phyloP scores from a whole-genome alignment of 1,284 basidiomycete species.

The Salmacisia buchloeana region DNA sequence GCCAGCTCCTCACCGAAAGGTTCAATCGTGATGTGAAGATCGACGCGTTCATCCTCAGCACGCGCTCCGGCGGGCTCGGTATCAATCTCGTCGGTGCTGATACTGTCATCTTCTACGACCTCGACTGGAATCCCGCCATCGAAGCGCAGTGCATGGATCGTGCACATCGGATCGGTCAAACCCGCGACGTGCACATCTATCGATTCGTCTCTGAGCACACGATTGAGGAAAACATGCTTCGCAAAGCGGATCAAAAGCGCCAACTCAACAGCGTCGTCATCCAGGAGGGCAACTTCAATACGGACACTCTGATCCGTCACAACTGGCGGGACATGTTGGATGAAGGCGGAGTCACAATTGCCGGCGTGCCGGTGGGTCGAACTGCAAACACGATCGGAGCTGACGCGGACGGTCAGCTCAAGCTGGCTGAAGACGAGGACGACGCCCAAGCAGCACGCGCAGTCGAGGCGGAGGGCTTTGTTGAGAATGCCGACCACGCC shows the following conservation, averaged over 20 bases:
- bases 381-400: conserved; percentile 44
- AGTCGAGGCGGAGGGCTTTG: conserved; percentile 74
- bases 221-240: conserved; percentile 91
- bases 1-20: conserved; percentile 91
- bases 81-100: conserved; percentile 94
- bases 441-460: conserved; percentile 73
- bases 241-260: conserved; percentile 93
- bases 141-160: conserved; percentile 94
- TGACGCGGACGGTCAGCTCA: conserved; percentile 66
- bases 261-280: conserved; percentile 86
- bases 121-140: conserved; percentile 97
- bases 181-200: conserved; percentile 93
- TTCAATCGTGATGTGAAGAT: conserved; percentile 88
- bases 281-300: conserved; percentile 79
- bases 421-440: conserved; percentile 79
- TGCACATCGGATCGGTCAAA: conserved; percentile 90
- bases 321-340: conserved; percentile 84
- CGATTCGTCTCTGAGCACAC: conserved; percentile 87
- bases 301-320: conserved; percentile 54
- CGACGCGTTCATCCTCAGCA: conserved; percentile 89
- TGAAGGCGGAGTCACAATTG: conserved; percentile 44
- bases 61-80: conserved; percentile 87
- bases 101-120: conserved; percentile 93
- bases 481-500: conserved; percentile 60
- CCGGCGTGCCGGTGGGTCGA: conserved; percentile 32